Evolutionary conservation across 306 rosid species (phyloP), one percentile per base, ranked within the genome.

Genomic region (Vigna mungo): DNA sequence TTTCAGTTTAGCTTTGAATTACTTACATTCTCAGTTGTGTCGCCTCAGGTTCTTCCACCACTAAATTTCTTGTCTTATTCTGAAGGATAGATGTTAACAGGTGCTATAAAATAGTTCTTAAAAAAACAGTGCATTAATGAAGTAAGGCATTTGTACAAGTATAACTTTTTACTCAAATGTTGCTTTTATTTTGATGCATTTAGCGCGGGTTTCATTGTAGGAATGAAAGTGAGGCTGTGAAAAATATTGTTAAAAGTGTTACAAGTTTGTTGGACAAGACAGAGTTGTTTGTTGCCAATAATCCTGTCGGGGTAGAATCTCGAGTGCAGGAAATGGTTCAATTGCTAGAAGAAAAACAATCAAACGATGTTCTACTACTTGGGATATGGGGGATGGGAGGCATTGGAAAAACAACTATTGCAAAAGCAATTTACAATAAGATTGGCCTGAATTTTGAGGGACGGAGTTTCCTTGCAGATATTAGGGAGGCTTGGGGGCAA

Each of bases 381-480:
- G 81, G 85, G 55, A 21, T 82, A 2, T 76, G 68, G 78, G 84
- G 84, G 1, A 81, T 75, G 39, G 77, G 59, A 13, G 77, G 77
- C 0, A 13, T 75, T 7, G 84, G 84, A 4, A 81, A 81, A 68
- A 75, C 84, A 30, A 75, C 80, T 10, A n/a, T 81, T 48, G 80
- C 77, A 9, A 74, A 66, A 58, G 71, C 56, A 27, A 49, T 81
- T 46, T 81, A 56, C 6, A 74, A 67, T n/a, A 3, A n/a, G 52
- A 67, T 74, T 16, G 23, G 55, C 12, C 49, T 3, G 30, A 25
- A n/a, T 6, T 74, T 74, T 37, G 72, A 68, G 32, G 56, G 25
- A 4, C 68, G 51, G 9, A 58, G 76, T 4, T 81, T 67, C 30
- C 59, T 78, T 7, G 16, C 37, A 56, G 16, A 77, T 18, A 30